Evolutionary conservation across 2,329 filamentous ascomycete genomes (phyloP).

Genomic region (Teratosphaeriaceae sp.): DNA sequence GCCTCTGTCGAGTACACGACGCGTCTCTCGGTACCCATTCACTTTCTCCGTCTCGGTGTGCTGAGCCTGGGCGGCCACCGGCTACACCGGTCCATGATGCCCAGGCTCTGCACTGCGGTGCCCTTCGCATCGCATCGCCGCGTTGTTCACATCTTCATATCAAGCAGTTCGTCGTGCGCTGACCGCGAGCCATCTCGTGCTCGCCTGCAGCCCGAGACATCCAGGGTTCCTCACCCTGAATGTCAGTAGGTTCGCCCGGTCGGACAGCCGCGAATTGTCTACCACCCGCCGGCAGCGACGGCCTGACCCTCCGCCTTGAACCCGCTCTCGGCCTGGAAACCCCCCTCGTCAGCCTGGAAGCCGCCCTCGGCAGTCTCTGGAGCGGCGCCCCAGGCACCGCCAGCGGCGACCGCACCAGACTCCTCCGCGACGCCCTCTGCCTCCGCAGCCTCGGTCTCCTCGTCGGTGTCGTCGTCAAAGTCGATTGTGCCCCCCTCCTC

Average conservation of each 20-base stretch:
- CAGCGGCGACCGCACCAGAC: slow-evolving; percentile 9
- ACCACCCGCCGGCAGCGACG: not conserved
- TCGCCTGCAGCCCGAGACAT: too few relatives aligned
- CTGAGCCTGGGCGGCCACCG: too few relatives aligned
- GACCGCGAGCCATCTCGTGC: too few relatives aligned
- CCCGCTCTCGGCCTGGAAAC: not conserved
- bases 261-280: not conserved
- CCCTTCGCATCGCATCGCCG: too few relatives aligned
- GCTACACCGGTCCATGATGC: too few relatives aligned
- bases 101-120: too few relatives aligned
- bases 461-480: slow-evolving; percentile 13
- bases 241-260: not conserved
- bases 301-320: slow-evolving; percentile 5
- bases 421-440: slow-evolving; percentile 7
- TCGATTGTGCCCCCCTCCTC: slow-evolving; percentile 36
- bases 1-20: too few relatives aligned
- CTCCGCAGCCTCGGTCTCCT: slow-evolving; percentile 9
- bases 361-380: slow-evolving; percentile 11
- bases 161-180: too few relatives aligned
- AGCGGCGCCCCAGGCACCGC: slow-evolving; percentile 16
- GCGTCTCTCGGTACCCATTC: too few relatives aligned
- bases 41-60: too few relatives aligned
- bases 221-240: too few relatives aligned
- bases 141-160: too few relatives aligned
- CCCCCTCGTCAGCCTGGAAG: slow-evolving; percentile 14